Evolutionary conservation across 768 basidiomycete genomes (phyloP).

Genomic region (Rhodotorula graminis): DNA sequence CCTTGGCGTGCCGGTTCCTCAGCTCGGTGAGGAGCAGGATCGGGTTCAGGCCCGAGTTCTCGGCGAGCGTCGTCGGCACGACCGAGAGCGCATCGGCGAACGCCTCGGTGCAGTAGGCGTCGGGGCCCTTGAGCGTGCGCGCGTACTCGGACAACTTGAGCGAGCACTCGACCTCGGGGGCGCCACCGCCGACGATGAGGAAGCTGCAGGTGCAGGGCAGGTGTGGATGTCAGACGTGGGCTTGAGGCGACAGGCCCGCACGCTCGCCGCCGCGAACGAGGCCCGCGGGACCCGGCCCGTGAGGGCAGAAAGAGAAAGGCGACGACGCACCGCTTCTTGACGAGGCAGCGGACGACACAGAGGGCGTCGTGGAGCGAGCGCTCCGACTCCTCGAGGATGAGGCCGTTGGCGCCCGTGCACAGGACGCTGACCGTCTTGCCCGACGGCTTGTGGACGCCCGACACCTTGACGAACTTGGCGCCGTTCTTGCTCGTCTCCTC

Average conservation of each 20-base stretch:
- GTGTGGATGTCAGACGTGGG: no score
- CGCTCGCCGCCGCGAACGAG: no score
- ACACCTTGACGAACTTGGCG: conserved; percentile 87
- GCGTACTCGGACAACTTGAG: conserved; percentile 82
- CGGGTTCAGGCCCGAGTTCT: conserved; percentile 96
- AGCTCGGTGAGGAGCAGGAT: conserved; percentile 97
- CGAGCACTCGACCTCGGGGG: conserved; percentile 96
- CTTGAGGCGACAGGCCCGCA: no score
- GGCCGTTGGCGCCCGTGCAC: conserved; percentile 83
- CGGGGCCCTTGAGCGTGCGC: conserved; percentile 92
- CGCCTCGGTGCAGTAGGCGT: conserved; percentile 97
- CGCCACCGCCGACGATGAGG: conserved; percentile 90
- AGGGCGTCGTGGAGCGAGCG: conserved; percentile 95
- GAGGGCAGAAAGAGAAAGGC: not conserved
- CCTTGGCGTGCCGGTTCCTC: conserved; percentile 90
- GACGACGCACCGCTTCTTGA: conserved; percentile 80
- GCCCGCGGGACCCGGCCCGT: no score
- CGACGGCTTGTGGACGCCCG: conserved; percentile 79
- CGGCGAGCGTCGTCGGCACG: conserved; percentile 93
- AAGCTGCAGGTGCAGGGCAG: conserved; percentile 54
- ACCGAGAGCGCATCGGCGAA: conserved; percentile 97
- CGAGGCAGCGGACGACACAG: conserved; percentile 96
- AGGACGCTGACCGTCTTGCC: conserved; percentile 84
- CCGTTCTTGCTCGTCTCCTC: conserved; percentile 79
- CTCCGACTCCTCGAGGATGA: conserved; percentile 95